Evolutionary conservation across 257 asterid genomes (phyloP).

Genomic region (Handroanthus guayacan): DNA sequence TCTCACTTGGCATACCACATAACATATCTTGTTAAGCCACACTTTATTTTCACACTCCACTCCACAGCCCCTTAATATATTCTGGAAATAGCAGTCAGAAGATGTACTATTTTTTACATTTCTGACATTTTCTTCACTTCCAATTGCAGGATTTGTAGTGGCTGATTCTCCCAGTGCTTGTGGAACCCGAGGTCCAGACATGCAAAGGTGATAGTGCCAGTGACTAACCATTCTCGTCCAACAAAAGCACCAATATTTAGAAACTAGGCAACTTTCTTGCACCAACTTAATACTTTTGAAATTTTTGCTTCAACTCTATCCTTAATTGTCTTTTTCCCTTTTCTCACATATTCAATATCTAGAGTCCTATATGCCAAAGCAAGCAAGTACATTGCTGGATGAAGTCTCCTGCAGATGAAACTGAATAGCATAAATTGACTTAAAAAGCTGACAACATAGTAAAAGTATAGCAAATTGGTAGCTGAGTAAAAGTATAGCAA

Average conservation of each 20-base stretch:
- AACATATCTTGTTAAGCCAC: background rate
- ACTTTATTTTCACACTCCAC: background rate
- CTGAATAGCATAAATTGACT: constrained; percentile 28
- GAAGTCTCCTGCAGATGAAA: constrained; percentile 80
- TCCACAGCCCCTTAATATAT: background rate
- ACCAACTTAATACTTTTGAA: constrained; percentile 63
- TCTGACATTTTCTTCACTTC: constrained; percentile 35
- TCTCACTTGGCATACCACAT: constrained; percentile 7
- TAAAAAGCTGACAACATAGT: constrained; percentile 11
- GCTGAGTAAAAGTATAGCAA: too few relatives aligned
- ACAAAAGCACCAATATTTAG: constrained; percentile 23
- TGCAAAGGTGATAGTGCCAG: constrained; percentile 7
- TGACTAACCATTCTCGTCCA: constrained; percentile 35
- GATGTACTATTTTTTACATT: constrained; percentile 29
- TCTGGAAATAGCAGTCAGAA: constrained; percentile 30
- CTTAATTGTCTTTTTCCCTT: constrained; percentile 58
- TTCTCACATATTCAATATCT: constrained; percentile 78
- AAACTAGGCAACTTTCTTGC: constrained; percentile 54
- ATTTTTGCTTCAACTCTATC: constrained; percentile 65
- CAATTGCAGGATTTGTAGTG: constrained; percentile 24
- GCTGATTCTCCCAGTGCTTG: constrained; percentile 16
- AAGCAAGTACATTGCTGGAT: constrained; percentile 93
- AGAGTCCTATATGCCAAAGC: constrained; percentile 90
- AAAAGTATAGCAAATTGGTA: constrained; percentile 17
- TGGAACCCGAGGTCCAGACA: constrained; percentile 5